Conservation (phyloP, 345 rosid species). For the Corymbia maculata region DNA sequence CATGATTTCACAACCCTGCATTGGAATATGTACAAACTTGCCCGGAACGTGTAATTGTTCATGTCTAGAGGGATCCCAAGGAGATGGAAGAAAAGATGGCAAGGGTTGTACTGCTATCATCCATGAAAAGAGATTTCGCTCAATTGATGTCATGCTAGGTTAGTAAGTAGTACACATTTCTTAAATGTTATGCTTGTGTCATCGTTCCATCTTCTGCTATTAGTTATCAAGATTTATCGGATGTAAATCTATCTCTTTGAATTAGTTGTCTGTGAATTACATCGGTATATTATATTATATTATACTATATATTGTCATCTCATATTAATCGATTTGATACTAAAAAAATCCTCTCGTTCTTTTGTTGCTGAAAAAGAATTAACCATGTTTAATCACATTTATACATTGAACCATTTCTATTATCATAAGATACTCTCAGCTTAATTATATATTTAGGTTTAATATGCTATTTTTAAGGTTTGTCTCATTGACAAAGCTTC, state of each 20-base stretch:
- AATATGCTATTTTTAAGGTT: background rate
- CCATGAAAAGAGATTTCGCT: background rate
- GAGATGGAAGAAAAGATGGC: constrained; percentile 6
- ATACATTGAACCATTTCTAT: background rate
- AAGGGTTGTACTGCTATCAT: background rate
- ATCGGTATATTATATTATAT: no score
- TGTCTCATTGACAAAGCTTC: background rate
- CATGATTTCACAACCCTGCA: background rate
- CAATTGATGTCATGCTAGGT: background rate
- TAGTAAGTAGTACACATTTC: background rate
- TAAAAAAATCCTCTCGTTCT: background rate
- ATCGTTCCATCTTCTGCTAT: background rate
- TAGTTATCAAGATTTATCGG: background rate
- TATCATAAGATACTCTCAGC: background rate
- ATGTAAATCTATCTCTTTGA: background rate
- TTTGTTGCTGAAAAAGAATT: background rate
- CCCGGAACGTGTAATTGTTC: constrained; percentile 13
- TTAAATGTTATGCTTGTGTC: background rate
- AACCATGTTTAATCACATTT: background rate
- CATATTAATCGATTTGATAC: background rate
- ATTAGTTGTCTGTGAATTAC: background rate
- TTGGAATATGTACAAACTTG: background rate
- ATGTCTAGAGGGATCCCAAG: constrained; percentile 14
- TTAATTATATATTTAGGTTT: background rate
- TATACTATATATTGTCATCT: background rate